Conservation (phyloP, 164 flowering plant species). For the Stephania cephalantha region DNA sequence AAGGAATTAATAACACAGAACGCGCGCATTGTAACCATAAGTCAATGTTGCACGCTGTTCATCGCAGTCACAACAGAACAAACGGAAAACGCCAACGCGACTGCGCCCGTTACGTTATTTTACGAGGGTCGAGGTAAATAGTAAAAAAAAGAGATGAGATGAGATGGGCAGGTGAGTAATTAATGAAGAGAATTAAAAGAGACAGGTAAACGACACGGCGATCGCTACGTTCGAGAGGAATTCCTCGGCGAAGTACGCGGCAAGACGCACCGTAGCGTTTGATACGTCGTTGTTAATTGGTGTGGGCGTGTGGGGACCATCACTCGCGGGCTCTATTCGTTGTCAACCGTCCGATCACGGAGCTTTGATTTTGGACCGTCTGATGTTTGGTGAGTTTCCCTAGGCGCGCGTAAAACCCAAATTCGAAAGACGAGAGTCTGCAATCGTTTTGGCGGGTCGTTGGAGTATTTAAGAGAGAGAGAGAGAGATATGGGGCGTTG, state of each 20-base stretch:
- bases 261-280: not conserved
- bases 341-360: not conserved
- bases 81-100: not conserved
- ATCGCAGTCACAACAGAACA: not conserved
- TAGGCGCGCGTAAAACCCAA: not conserved
- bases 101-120: not conserved
- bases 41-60: not conserved
- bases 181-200: not conserved
- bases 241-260: slow-evolving; percentile 1
- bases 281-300: not conserved
- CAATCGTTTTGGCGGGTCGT: not conserved
- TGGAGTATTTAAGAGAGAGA: not conserved
- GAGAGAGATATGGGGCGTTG: too few relatives aligned
- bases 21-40: not conserved
- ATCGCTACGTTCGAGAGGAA: not conserved
- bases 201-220: not conserved
- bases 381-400: not conserved
- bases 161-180: not conserved
- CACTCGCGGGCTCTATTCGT: not conserved
- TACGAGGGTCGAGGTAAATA: not conserved
- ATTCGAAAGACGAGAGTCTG: not conserved
- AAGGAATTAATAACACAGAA: not conserved
- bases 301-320: not conserved
- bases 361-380: not conserved
- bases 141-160: not conserved